Conservation (phyloP, 2,329 filamentous ascomycete genomes). For the Chrysoporthe cubensis region DNA sequence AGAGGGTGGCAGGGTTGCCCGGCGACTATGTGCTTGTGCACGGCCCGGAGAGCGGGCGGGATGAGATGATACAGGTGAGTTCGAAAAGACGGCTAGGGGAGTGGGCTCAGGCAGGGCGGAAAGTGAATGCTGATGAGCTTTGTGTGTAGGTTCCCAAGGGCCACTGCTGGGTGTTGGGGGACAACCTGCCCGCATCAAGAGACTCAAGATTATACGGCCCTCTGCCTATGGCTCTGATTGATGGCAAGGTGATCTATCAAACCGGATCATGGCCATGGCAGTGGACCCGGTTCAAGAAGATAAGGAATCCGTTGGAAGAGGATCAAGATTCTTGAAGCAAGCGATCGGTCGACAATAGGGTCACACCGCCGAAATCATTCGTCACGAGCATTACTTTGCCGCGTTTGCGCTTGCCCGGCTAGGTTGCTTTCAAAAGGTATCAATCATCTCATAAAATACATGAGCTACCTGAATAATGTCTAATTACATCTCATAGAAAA, state of each 20-base stretch:
- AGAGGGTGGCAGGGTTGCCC: slow-evolving; percentile 77
- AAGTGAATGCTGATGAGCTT: slow-evolving; percentile 14
- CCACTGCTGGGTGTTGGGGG: slow-evolving; percentile 89
- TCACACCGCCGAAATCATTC: not conserved
- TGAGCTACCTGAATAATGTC: slow-evolving; percentile 27
- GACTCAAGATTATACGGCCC: slow-evolving; percentile 90
- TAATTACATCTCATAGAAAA: slow-evolving; percentile 36
- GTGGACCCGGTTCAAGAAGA: slow-evolving; percentile 49
- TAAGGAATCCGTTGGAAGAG: slow-evolving; percentile 43
- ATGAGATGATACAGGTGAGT: slow-evolving; percentile 68
- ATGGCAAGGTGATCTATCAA: slow-evolving; percentile 76
- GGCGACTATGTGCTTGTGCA: slow-evolving; percentile 75
- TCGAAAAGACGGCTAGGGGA: not conserved
- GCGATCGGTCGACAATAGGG: not conserved
- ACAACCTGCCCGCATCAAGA: slow-evolving; percentile 81
- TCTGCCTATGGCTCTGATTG: slow-evolving; percentile 80
- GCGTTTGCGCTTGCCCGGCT: not conserved
- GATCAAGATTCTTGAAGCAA: not conserved
- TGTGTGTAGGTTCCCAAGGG: slow-evolving; percentile 75
- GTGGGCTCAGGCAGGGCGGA: too few relatives aligned
- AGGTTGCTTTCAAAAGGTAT: not conserved
- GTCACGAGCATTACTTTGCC: not conserved
- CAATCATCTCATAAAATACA: not conserved
- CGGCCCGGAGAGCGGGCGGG: slow-evolving; percentile 55
- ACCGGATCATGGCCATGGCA: slow-evolving; percentile 50